Conservation (phyloP, 73 alveolate genomes). For the Paramecium tetraurelia region DNA sequence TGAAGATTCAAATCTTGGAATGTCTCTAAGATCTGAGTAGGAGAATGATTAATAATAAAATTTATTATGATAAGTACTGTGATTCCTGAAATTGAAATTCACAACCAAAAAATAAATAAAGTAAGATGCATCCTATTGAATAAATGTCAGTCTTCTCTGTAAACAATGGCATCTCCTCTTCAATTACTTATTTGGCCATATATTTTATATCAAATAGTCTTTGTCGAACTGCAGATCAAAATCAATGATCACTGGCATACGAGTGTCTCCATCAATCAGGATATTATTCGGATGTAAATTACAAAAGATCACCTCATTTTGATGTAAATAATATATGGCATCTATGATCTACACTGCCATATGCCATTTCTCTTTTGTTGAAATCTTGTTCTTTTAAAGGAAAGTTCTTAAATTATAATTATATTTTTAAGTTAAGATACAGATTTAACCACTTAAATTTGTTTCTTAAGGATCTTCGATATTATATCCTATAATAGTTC, state of each 20-base stretch:
- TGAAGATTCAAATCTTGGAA: background rate
- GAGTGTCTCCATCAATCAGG: background rate
- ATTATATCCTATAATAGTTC: background rate
- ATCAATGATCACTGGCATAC: background rate
- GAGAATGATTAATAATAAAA: background rate
- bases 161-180: background rate
- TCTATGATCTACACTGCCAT: background rate
- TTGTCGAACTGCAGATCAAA: background rate
- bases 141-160: background rate
- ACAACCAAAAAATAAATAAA: background rate
- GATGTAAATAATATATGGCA: slow-evolving; percentile 27
- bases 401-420: background rate
- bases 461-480: background rate
- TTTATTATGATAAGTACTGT: background rate
- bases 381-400: background rate
- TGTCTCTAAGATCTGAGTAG: background rate
- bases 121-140: slow-evolving; percentile 3
- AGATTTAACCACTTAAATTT: background rate
- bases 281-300: slow-evolving; percentile 34
- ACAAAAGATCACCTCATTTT: background rate
- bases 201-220: background rate
- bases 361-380: slow-evolving; percentile 8
- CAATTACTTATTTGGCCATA: background rate
- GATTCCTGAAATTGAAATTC: background rate
- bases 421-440: background rate